Base-by-base conservation (phyloP, 2,329 filamentous ascomycete species). In the Monilinia polystroma region DNA sequence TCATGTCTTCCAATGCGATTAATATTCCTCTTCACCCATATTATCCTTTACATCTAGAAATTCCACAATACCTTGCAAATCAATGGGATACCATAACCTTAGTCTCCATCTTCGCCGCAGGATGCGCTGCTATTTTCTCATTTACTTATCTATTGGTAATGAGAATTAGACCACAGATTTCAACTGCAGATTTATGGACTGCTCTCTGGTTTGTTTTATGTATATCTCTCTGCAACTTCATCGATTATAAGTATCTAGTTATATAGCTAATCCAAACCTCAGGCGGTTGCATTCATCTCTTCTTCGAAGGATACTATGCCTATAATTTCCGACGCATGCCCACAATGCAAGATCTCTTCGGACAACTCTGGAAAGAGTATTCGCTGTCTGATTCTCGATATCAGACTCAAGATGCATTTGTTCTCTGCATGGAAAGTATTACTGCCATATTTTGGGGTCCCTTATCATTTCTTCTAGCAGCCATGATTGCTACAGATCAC, bases 281-380 rank as follows among this genome's bases (percentile, higher is more conserved):
- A 75, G 72, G 72, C 49, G 75, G 75, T 23, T 69, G 68, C 14
- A 75, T 76, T 23, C 75, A 76, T 66, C 62, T 76, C 49, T 76
- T 75, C 67, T 71, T 71, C 58, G 65, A 72, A 67, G 75, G 83
- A 29, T 84, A 85, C 75, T 85, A 81, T 70, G 77, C 79, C 16
- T 73, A 78, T 71, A 80, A 84, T 74, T 78, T 78, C 55, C 67
- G 73, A 65, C 68, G 74, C 66, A 79, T 85, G 73, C 79, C 78
- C 41, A 71, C 76, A 43, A 74, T 73, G 52, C 74, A 73, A 23
- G 76, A 80, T 70, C 71, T 84, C 51, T 81, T 85, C 53, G 83
- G 79, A n/a, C 82, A 86, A 73, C 77, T 84, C 1, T 85, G 84
- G 84, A 86, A 85, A 71, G 84, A 85, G 70, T 85, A 85, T 75